Evolutionary conservation across 108 stramenopile species (phyloP).

Genomic region (Skeletonema marinoi): DNA sequence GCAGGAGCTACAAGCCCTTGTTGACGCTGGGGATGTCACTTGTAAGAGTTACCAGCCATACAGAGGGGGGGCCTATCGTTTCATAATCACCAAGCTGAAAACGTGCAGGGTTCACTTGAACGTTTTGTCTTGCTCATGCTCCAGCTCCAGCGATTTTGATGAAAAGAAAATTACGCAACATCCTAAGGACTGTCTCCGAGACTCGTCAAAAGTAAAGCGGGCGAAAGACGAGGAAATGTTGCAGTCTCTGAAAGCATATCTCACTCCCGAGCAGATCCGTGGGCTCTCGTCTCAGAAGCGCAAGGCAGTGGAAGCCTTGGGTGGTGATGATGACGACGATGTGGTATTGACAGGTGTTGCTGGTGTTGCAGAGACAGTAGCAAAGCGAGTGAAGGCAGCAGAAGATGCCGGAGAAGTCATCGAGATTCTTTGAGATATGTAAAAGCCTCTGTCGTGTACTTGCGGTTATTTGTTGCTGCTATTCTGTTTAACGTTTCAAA

Average conservation of each 20-base stretch:
- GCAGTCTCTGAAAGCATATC: too few species aligned
- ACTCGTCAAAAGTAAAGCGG: neutral
- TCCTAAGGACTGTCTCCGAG: neutral
- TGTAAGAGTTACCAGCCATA: neutral
- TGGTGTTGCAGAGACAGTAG: neutral
- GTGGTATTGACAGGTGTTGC: neutral
- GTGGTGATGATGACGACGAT: neutral
- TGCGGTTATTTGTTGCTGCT: too few species aligned
- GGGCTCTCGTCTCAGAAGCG: neutral
- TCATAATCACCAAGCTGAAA: slow-evolving; percentile 19
- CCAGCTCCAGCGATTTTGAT: too few species aligned
- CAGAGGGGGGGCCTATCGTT: neutral
- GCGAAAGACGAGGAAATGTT: too few species aligned
- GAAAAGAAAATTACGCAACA: neutral
- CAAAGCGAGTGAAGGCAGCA: slow-evolving; percentile 3
- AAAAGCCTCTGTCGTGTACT: too few species aligned
- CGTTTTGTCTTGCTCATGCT: neutral
- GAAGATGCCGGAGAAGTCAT: neutral
- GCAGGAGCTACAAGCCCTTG: neutral
- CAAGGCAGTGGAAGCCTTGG: neutral
- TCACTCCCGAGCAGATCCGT: neutral
- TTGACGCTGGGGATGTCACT: neutral
- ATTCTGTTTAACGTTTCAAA: too few species aligned
- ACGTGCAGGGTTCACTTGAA: neutral
- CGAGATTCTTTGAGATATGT: neutral